Conservation (phyloP, 1,284 basidiomycete genomes). For the Irpex sp. region DNA sequence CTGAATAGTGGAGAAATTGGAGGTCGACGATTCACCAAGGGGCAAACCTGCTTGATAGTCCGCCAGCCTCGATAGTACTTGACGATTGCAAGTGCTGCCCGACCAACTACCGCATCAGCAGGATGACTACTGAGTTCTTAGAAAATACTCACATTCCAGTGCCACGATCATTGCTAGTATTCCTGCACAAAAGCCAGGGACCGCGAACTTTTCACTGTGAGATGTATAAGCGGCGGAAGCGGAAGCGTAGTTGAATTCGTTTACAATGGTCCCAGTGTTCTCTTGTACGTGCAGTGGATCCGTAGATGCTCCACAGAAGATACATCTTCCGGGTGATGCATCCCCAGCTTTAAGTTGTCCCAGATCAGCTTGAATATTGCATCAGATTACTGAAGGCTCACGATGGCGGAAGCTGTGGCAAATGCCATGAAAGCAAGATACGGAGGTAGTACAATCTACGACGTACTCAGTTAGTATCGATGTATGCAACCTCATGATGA, state of each 20-base stretch:
- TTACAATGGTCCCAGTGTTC: slow-evolving; percentile 31
- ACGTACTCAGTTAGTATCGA: slow-evolving; percentile 6
- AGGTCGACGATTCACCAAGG: slow-evolving; percentile 33
- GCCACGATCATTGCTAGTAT: slow-evolving; percentile 36
- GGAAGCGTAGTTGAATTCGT: slow-evolving; percentile 15
- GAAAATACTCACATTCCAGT: slow-evolving; percentile 38
- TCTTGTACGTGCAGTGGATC: slow-evolving; percentile 44
- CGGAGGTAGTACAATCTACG: slow-evolving; percentile 35
- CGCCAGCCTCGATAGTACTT: slow-evolving; percentile 32
- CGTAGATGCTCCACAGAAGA: slow-evolving; percentile 32
- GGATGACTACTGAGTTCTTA: not conserved
- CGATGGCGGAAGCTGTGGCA: slow-evolving; percentile 14
- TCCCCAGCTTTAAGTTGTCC: slow-evolving; percentile 28
- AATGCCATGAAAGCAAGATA: slow-evolving; percentile 32
- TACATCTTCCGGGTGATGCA: slow-evolving; percentile 30
- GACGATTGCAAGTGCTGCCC: slow-evolving; percentile 29
- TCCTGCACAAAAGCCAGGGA: slow-evolving; percentile 44
- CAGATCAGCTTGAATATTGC: not conserved
- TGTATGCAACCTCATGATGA: not conserved
- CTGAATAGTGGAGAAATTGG: slow-evolving; percentile 28
- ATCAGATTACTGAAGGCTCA: slow-evolving; percentile 8
- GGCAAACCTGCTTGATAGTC: slow-evolving; percentile 37
- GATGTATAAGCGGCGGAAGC: not conserved
- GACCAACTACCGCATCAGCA: not conserved
- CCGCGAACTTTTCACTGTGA: slow-evolving; percentile 31